phyloP scores from a whole-genome alignment of 164 flowering plant species.

The Aristolochia californica region DNA sequence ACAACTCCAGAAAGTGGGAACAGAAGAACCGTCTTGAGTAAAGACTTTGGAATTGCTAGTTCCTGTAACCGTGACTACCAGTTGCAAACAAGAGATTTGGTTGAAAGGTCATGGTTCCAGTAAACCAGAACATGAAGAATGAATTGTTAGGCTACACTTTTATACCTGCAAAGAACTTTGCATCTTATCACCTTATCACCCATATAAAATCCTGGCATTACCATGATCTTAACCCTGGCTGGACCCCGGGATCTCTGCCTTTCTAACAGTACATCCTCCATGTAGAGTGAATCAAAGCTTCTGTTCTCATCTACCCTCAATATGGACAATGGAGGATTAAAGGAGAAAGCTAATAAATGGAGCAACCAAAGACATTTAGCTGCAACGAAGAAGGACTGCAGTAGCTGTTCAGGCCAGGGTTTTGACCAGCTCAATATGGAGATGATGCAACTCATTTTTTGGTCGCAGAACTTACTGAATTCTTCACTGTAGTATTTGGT shows the following conservation, averaged over 20 bases:
- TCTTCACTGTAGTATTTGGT: slow-evolving; percentile 89
- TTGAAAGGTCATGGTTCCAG: too few relatives aligned
- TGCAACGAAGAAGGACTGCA: slow-evolving; percentile 81
- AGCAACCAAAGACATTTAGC: slow-evolving; percentile 93
- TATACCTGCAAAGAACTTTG: slow-evolving; percentile 80
- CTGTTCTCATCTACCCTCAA: slow-evolving; percentile 76
- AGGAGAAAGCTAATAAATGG: slow-evolving; percentile 87
- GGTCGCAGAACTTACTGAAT: slow-evolving; percentile 89
- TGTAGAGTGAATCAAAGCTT: slow-evolving; percentile 55
- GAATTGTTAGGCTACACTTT: slow-evolving; percentile 17
- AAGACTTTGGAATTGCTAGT: too few relatives aligned
- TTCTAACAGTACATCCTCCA: slow-evolving; percentile 66
- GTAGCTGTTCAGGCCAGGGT: slow-evolving; percentile 88
- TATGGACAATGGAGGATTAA: slow-evolving; percentile 53
- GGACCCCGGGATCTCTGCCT: slow-evolving; percentile 41
- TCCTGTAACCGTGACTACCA: too few relatives aligned
- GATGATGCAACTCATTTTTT: slow-evolving; percentile 80
- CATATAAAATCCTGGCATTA: slow-evolving; percentile 93
- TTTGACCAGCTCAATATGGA: slow-evolving; percentile 60
- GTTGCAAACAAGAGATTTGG: too few relatives aligned
- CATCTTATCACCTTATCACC: slow-evolving; percentile 66
- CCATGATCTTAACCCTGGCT: slow-evolving; percentile 68
- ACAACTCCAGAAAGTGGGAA: too few relatives aligned
- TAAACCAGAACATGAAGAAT: too few relatives aligned
- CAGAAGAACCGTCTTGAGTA: too few relatives aligned